Evolutionary conservation across 2,329 filamentous ascomycete species (phyloP), one percentile per base, ranked within the genome.

Genomic region (Xylaria sp.): DNA sequence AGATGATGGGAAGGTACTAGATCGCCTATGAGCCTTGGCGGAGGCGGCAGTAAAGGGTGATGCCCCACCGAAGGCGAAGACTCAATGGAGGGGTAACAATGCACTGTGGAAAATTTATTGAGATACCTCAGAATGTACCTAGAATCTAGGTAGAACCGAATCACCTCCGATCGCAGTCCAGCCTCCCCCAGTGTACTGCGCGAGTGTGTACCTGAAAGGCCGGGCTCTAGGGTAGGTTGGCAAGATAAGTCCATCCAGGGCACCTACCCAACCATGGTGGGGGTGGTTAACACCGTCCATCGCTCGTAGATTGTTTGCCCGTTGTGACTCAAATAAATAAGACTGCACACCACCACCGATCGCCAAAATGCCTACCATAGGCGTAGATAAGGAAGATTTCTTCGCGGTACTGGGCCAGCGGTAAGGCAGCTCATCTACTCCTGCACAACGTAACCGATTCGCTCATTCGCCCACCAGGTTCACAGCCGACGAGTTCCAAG

Each of bases 301-400:
- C 25, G 21, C 21, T 17, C 25, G 21, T 23, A 25, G 40, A 43
- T 17, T 17, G 21, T 31, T 54, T 31, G 40, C 37, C 12, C 14
- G 25, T 46, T 57, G 54, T 66, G 64, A 66, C 61, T 66, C 64
- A 66, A 61, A 31, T 15, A 21, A 23, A 49, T 35, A 45, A 40
- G 33, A 57, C 31, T 53, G 54, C 59, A 28, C 46, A 51, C 49
- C 47, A 23, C 9, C 3, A 50, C 45, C 15, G 52, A 49, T 40
- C 46, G 57, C 58, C 65, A 87, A 77, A 65, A 97, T 97, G 95
- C 95, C 95, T 80, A 99, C 95, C 77, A 97, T 99, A 73, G 86
- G 90, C 72, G 94, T 98, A 72, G 92, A 98, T 84, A 99, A 98
- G 83, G 94, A 93, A 74, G 92, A 90, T 76, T 92, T 99, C 76